These are phyloP conservation scores for Cryptococcus depauperatus DNA, from an alignment of 1,284 basidiomycete species.

Conservation along the genomic window DNA sequence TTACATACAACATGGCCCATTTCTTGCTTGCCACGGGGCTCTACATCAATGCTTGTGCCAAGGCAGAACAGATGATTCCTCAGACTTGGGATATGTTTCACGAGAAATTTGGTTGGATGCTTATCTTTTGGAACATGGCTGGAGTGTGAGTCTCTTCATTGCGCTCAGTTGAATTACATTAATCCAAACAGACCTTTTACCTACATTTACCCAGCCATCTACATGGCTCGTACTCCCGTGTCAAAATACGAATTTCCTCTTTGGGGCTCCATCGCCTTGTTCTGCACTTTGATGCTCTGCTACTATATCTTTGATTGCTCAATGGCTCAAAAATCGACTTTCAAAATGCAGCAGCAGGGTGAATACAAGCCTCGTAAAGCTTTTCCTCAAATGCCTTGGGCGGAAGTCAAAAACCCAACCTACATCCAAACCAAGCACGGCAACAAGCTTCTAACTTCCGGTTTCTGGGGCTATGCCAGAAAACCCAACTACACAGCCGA, in stretches of 20 bases:
- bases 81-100: slow-evolving; percentile 99
- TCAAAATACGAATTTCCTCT: slow-evolving; percentile 80
- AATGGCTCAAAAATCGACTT: slow-evolving; percentile 95
- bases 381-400: slow-evolving; percentile 89
- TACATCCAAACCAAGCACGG: slow-evolving; percentile 93
- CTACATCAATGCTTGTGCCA: slow-evolving; percentile 92
- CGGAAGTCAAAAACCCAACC: slow-evolving; percentile 77
- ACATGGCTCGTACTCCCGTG: slow-evolving; percentile 93
- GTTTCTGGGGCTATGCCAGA: slow-evolving; percentile 64
- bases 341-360: slow-evolving; percentile 94
- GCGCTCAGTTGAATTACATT: not conserved
- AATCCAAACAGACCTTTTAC: slow-evolving; percentile 50
- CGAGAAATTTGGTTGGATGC: slow-evolving; percentile 91
- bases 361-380: slow-evolving; percentile 76
- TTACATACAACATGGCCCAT: slow-evolving; percentile 96
- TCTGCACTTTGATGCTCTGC: slow-evolving; percentile 62
- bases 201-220: slow-evolving; percentile 93
- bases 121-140: slow-evolving; percentile 97
- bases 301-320: slow-evolving; percentile 83
- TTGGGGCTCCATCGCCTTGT: slow-evolving; percentile 31
- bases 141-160: slow-evolving; percentile 49
- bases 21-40: slow-evolving; percentile 94
- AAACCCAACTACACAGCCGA: slow-evolving; percentile 52
- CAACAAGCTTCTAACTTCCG: slow-evolving; percentile 49
- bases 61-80: slow-evolving; percentile 94